Evolutionary conservation across 768 basidiomycete genomes (phyloP).

Genomic region (Lactifluus hygrophoroides): DNA sequence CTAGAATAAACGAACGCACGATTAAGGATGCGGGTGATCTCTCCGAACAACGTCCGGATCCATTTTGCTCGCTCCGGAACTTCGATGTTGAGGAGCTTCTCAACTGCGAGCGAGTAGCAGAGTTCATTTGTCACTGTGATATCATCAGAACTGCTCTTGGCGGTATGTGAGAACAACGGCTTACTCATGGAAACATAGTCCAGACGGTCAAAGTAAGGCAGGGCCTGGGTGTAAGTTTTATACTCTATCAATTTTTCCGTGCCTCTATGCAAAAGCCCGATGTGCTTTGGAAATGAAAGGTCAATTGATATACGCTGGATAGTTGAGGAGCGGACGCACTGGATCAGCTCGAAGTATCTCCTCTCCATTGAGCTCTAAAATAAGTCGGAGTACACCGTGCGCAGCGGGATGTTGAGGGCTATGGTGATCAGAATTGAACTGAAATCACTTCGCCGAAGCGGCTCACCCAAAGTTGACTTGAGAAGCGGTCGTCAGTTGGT

Average conservation of each 20-base stretch:
- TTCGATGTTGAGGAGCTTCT: constrained; percentile 95
- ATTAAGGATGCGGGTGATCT: constrained; percentile 93
- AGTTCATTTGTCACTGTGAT: constrained; percentile 93
- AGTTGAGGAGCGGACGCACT: constrained; percentile 29
- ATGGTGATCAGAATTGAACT: constrained; percentile 1
- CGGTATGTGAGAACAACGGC: constrained; percentile 29
- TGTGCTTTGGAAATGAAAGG: constrained; percentile 52
- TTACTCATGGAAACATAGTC: constrained; percentile 99
- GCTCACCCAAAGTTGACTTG: constrained; percentile 86
- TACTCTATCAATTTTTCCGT: constrained; percentile 99
- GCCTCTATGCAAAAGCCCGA: constrained; percentile 92
- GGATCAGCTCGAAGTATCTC: constrained; percentile 85
- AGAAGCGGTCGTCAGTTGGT: not conserved
- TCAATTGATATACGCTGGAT: constrained; percentile 1
- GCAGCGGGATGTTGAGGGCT: constrained; percentile 98
- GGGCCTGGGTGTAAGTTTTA: constrained; percentile 95
- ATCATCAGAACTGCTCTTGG: not conserved
- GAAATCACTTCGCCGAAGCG: not conserved
- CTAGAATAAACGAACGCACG: constrained; percentile 40
- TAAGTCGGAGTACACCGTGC: constrained; percentile 95
- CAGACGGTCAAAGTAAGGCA: constrained; percentile 97
- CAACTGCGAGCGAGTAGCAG: constrained; percentile 94
- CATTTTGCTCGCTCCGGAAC: constrained; percentile 96
- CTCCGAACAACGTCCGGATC: constrained; percentile 95
- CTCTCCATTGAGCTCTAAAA: constrained; percentile 95